Evolutionary conservation across 345 rosid genomes (phyloP), one percentile per base, ranked within the genome.

Genomic region (Hirschfeldia incana): DNA sequence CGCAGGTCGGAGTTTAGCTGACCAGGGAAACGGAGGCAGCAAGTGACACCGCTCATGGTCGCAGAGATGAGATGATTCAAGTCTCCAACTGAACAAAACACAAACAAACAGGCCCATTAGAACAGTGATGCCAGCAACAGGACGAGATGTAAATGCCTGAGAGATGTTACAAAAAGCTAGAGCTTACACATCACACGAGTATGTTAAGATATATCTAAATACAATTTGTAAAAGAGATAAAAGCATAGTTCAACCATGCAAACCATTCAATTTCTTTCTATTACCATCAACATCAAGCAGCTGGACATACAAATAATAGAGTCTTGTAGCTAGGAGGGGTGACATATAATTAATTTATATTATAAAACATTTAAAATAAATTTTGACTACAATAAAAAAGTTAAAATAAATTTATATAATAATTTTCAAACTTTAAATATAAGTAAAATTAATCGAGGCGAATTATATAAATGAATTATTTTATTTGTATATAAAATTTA

Each of bases 41-140:
- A 89, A 7, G 94, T 89, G 53, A 89, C 94, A 28, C 91, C 91
- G 69, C 94, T 89, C 94, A 89, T 89, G 81, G 94, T 89, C 27
- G 94, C 90, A 53, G 94, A 89, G 67, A 89, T 89, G 44, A 89
- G 89, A 66, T 89, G 94, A 72, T 89, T 89, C 83, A 89, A 81
- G 61, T 89, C 94, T 67, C 94, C 94, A 85, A 90, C 92, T 87
- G 78, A 37, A 77, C 0, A 7, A 1, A 26, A 69, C 10, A 32
- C 67, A 64, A 28, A 27, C 55, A 36, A 76, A 76, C 32, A 44
- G 44, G 2, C 34, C 39, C 61, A 55, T 69, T 9, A 72, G 17
- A 51, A 65, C 62, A 74, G 26, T 3, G 37, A 36, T 37, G 37
- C 36, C 29, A 73, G 15, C 65, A 60, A 33, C 12, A 8, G 1